phyloP scores from a whole-genome alignment of 768 basidiomycete genomes.

The Termitomyces sp. region DNA sequence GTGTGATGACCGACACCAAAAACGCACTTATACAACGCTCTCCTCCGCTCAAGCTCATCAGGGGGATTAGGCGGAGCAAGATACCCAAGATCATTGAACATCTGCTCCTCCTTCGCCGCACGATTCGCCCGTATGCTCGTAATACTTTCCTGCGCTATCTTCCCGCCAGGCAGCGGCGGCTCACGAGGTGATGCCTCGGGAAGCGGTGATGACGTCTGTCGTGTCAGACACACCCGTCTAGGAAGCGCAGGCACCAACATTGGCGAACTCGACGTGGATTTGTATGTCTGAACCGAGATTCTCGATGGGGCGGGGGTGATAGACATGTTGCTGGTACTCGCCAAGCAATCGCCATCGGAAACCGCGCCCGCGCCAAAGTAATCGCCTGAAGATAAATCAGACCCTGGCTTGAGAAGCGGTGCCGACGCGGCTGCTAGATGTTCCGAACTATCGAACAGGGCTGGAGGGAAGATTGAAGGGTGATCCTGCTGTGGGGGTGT shows the following conservation, averaged over 20 bases:
- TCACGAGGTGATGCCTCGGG: constrained; percentile 36
- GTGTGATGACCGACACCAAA: neutral
- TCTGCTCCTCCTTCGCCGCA: constrained; percentile 62
- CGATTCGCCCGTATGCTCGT: constrained; percentile 33
- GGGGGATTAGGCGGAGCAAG: constrained; percentile 80
- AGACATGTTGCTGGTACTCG: neutral
- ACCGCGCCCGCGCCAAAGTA: constrained; percentile 8
- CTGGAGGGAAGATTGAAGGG: neutral
- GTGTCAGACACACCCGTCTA: constrained; percentile 47
- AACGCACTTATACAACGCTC: constrained; percentile 79
- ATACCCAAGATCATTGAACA: constrained; percentile 60
- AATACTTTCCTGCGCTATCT: constrained; percentile 23
- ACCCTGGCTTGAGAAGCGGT: neutral
- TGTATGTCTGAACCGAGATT: neutral
- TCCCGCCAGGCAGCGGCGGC: constrained; percentile 25
- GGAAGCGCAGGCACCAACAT: constrained; percentile 43
- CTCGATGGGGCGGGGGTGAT: neutral
- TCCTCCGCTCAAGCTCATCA: constrained; percentile 74
- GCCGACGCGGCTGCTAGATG: constrained; percentile 6
- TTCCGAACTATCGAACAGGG: neutral
- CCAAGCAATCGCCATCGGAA: neutral
- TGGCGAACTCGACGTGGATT: constrained; percentile 11
- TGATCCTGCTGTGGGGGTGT: constrained; percentile 3
- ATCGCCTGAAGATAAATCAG: constrained; percentile 3
- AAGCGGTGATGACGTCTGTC: constrained; percentile 62